Percentiles rank a stretch among this genome's conserved stretches.
Evolutionary conservation across 805 yeast genomes (phyloP).

Genomic region (Yarrowia hollandica): DNA sequence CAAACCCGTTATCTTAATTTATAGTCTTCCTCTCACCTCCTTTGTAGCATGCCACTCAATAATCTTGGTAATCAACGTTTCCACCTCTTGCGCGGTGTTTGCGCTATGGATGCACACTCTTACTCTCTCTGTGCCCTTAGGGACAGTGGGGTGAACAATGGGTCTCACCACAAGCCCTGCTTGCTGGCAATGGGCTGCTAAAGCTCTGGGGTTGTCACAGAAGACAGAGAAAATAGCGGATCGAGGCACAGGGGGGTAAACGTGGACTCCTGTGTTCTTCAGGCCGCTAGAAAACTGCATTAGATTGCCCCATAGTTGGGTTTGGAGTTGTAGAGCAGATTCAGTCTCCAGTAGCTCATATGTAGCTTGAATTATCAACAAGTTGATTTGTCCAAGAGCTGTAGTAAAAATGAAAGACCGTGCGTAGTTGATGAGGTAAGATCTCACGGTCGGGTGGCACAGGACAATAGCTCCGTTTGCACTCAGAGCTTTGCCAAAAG

Average conservation of each 20-base stretch:
- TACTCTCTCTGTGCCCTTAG: slow-evolving; percentile 35
- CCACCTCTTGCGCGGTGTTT: slow-evolving; percentile 32
- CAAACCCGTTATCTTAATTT: no score
- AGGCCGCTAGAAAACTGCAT: neutral
- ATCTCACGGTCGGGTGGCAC: slow-evolving; percentile 30
- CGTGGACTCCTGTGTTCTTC: neutral
- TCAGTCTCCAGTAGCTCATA: slow-evolving; percentile 29
- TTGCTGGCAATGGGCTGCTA: slow-evolving; percentile 34
- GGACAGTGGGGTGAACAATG: slow-evolving; percentile 37
- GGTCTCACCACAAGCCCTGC: slow-evolving; percentile 35
- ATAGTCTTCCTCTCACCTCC: slow-evolving; percentile 12
- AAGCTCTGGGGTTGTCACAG: slow-evolving; percentile 32
- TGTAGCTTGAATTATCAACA: slow-evolving; percentile 34
- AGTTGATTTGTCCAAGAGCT: slow-evolving; percentile 31
- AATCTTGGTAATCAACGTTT: slow-evolving; percentile 27
- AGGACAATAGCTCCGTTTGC: slow-evolving; percentile 35
- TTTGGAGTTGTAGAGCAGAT: neutral
- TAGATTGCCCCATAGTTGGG: slow-evolving; percentile 1
- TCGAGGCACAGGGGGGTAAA: slow-evolving; percentile 3
- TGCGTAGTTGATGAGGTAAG: slow-evolving; percentile 35
- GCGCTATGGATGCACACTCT: slow-evolving; percentile 35
- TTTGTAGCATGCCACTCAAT: slow-evolving; percentile 1
- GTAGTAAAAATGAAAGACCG: slow-evolving; percentile 37
- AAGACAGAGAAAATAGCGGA: slow-evolving; percentile 31
- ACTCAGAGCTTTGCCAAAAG: slow-evolving; percentile 37